phyloP scores from a whole-genome alignment of 345 rosid species.

The Eutrema yunnanense region DNA sequence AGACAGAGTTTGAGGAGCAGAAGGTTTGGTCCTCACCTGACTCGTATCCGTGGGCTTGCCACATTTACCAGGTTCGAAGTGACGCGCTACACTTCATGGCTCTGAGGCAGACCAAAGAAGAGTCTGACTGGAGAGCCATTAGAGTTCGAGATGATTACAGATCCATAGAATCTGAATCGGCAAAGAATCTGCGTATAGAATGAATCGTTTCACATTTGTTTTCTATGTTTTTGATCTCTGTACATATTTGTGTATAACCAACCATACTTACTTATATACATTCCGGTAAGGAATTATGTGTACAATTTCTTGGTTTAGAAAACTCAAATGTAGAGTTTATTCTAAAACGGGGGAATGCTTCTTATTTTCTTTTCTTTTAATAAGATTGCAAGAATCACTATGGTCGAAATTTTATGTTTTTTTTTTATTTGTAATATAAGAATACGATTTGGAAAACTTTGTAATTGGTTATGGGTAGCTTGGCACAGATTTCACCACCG shows the following conservation, averaged over 20 bases:
- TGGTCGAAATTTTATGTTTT: no score
- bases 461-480: no score
- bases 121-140: constrained; percentile 64
- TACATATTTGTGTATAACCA: constrained; percentile 8
- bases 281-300: neutral
- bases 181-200: constrained; percentile 15
- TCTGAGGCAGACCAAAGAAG: constrained; percentile 62
- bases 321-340: neutral
- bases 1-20: constrained; percentile 74
- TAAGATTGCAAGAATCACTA: no score
- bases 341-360: neutral
- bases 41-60: constrained; percentile 91
- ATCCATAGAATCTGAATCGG: constrained; percentile 17
- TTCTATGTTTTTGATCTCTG: neutral
- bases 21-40: constrained; percentile 83
- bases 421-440: no score
- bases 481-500: no score
- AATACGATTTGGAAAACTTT: no score
- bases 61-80: constrained; percentile 75
- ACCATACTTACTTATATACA: neutral
- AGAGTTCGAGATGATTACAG: constrained; percentile 59
- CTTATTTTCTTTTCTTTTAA: no score
- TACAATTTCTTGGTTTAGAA: neutral
- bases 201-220: neutral
- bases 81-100: constrained; percentile 91